Evolutionary conservation across 2,329 filamentous ascomycete species (phyloP).

Genomic region (Neopestalotiopsis sp.): DNA sequence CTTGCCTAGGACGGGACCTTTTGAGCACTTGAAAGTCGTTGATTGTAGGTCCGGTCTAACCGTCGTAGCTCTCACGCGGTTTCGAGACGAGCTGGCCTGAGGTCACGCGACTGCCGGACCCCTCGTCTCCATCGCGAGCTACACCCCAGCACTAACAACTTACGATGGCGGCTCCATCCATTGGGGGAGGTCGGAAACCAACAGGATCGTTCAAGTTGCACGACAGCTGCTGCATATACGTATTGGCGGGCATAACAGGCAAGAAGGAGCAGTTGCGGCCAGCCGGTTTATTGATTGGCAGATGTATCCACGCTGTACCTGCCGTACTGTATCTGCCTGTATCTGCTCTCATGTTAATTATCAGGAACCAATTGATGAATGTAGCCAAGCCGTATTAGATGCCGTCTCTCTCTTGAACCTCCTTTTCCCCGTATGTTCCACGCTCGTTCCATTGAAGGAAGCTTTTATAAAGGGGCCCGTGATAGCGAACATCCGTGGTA

Average conservation of each 20-base stretch:
- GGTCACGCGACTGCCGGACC: conserved; percentile 20
- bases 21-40: not conserved
- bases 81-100: conserved; percentile 16
- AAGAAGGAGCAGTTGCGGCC: not conserved
- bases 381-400: not conserved
- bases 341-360: not conserved
- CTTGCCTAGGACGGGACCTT: not conserved
- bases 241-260: not conserved
- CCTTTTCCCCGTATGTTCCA: not conserved
- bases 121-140: conserved; percentile 9
- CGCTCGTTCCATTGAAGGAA: not conserved
- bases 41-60: conserved; percentile 4
- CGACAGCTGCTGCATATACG: conserved; percentile 6
- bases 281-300: not conserved
- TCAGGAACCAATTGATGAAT: not conserved
- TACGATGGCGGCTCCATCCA: not conserved
- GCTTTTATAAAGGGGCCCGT: not conserved
- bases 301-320: not conserved
- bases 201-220: not conserved
- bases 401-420: not conserved
- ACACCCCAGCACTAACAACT: not conserved
- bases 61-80: conserved; percentile 16
- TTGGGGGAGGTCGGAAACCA: not conserved
- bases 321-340: too few species aligned
- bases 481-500: not conserved